Evolutionary conservation across 2,329 filamentous ascomycete genomes (phyloP).

Genomic region (Microsporum ferrugineum): DNA sequence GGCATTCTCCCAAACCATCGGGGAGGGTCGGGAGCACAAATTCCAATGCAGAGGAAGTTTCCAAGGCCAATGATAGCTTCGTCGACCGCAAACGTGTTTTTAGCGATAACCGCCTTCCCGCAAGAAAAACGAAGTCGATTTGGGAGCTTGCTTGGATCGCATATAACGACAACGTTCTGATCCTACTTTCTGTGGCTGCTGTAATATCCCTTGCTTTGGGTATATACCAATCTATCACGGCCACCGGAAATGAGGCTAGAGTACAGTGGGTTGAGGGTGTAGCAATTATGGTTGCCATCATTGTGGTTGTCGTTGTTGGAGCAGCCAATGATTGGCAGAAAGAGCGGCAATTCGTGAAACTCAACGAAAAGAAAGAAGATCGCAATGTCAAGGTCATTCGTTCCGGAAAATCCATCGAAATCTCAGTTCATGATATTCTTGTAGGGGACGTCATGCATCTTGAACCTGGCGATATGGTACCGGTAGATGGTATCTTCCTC

Average conservation of each 20-base stretch:
- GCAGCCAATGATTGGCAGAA: conserved; percentile 58
- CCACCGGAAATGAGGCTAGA: conserved; percentile 34
- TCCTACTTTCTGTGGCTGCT: conserved; percentile 59
- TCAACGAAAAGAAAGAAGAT: conserved; percentile 68
- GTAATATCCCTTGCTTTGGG: conserved; percentile 63
- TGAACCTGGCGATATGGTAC: conserved; percentile 61
- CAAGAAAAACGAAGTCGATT: conserved; percentile 58
- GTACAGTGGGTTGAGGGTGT: conserved; percentile 59
- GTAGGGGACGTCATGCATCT: conserved; percentile 64
- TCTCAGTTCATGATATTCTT: conserved; percentile 59
- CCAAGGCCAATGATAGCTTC: conserved; percentile 32
- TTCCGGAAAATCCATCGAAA: conserved; percentile 58
- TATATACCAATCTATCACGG: conserved; percentile 60
- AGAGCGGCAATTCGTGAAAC: conserved; percentile 52
- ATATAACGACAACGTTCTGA: conserved; percentile 70
- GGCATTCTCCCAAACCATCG: conserved; percentile 15
- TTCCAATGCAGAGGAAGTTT: conserved; percentile 14
- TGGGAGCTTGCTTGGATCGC: conserved; percentile 64
- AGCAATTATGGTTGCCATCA: conserved; percentile 53
- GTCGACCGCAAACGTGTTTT: conserved; percentile 59
- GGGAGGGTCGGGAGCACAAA: conserved; percentile 12
- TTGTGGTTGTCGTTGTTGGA: conserved; percentile 53
- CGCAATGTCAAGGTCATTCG: conserved; percentile 62
- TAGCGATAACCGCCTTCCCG: conserved; percentile 56
- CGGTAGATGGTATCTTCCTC: conserved; percentile 61